Conservation (phyloP, 2,329 filamentous ascomycete species). For the Pseudogymnoascus sp. region DNA sequence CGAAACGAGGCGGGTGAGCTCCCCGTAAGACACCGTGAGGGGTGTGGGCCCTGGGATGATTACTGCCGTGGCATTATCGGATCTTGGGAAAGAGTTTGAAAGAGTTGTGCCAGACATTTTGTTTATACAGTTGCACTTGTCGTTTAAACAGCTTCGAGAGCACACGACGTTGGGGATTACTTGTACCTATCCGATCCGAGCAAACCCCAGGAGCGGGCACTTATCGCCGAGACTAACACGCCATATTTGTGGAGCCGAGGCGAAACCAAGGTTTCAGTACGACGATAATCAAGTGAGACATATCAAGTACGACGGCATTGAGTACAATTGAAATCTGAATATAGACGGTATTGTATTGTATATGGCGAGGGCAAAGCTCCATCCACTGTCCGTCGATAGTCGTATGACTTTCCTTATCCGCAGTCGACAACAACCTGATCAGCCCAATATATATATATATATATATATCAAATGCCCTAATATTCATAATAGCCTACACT, state of each 20-base stretch:
- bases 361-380: background rate
- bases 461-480: too few relatives aligned
- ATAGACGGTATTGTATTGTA: background rate
- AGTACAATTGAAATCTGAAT: background rate
- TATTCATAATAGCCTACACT: background rate
- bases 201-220: background rate
- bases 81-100: slow-evolving; percentile 45
- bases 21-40: slow-evolving; percentile 60
- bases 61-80: slow-evolving; percentile 50
- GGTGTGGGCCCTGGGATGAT: slow-evolving; percentile 59
- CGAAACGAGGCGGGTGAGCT: slow-evolving; percentile 56
- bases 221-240: slow-evolving; percentile 8
- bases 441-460: background rate
- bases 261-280: background rate
- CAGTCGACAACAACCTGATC: background rate
- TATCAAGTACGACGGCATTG: background rate
- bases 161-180: background rate
- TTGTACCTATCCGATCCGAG: background rate
- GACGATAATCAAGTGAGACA: background rate
- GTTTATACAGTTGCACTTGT: background rate
- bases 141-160: background rate
- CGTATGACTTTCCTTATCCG: background rate
- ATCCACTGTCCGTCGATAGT: background rate
- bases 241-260: slow-evolving; percentile 4
- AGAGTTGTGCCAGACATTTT: slow-evolving; percentile 38